Conservation (phyloP, 805 yeast species). For the Cyberlindnera suaveolens region DNA sequence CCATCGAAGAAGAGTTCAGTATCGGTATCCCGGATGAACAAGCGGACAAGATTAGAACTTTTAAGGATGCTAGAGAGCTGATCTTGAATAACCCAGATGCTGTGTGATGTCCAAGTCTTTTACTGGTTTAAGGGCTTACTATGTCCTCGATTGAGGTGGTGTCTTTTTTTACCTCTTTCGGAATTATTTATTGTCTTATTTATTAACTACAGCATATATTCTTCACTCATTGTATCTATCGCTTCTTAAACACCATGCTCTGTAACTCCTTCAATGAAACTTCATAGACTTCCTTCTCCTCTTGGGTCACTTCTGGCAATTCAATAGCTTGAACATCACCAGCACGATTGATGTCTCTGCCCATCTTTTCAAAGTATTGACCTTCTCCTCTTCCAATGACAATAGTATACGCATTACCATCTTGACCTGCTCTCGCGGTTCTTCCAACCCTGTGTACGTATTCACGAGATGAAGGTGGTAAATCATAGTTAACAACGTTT, state of each 20-base stretch:
- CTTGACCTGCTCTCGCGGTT: slow-evolving; percentile 86
- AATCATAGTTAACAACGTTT: slow-evolving; percentile 82
- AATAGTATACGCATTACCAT: slow-evolving; percentile 70
- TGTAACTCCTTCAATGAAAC: slow-evolving; percentile 39
- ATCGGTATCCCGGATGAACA: slow-evolving; percentile 72
- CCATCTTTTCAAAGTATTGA: slow-evolving; percentile 50
- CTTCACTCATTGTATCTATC: not conserved
- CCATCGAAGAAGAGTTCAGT: slow-evolving; percentile 62
- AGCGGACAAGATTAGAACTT: slow-evolving; percentile 82
- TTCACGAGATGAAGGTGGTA: slow-evolving; percentile 84
- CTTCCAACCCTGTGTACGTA: slow-evolving; percentile 96
- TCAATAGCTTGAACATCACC: slow-evolving; percentile 31
- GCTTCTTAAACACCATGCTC: slow-evolving; percentile 25
- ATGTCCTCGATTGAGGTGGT: not conserved
- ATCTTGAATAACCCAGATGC: slow-evolving; percentile 33
- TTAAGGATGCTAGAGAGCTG: slow-evolving; percentile 79
- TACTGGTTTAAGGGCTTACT: too few species aligned
- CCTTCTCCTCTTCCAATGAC: slow-evolving; percentile 75
- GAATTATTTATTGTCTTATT: slow-evolving; percentile 7
- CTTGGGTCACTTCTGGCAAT: slow-evolving; percentile 12
- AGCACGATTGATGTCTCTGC: slow-evolving; percentile 47
- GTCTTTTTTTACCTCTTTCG: not conserved
- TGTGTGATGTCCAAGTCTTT: slow-evolving; percentile 3
- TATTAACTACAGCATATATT: slow-evolving; percentile 1
- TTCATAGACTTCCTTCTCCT: slow-evolving; percentile 35